Conservation (phyloP, 345 rosid species). For the Rhizophora mangle region DNA sequence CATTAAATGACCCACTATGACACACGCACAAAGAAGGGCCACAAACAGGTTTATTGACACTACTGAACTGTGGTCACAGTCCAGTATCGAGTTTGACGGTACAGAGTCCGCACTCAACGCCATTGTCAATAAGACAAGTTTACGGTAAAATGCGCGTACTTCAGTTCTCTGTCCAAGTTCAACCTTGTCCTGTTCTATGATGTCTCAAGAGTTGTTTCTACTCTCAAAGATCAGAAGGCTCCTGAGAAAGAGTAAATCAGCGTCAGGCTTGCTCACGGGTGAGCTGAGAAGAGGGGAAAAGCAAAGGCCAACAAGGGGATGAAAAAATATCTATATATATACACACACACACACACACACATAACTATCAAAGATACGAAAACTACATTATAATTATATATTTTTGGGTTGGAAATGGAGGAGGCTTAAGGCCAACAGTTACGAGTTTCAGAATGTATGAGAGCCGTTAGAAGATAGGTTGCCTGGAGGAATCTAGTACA, state of each 20-base stretch:
- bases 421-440: neutral
- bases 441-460: neutral
- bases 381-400: too few relatives aligned
- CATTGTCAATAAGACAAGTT: neutral
- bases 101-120: conserved; percentile 4
- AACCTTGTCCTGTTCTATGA: too few relatives aligned
- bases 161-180: too few relatives aligned
- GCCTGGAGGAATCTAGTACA: neutral
- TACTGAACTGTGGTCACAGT: conserved; percentile 71
- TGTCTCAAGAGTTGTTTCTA: too few relatives aligned
- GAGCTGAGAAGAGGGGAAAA: neutral
- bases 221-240: too few relatives aligned
- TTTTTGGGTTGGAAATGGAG: neutral
- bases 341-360: too few relatives aligned
- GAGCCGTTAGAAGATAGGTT: neutral
- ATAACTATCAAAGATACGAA: too few relatives aligned
- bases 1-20: conserved; percentile 79
- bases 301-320: conserved; percentile 12
- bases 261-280: too few relatives aligned
- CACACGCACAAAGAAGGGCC: conserved; percentile 78
- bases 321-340: too few relatives aligned
- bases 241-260: too few relatives aligned
- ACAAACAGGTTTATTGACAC: conserved; percentile 89
- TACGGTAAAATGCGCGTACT: too few relatives aligned
- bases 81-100: conserved; percentile 12